Percentiles rank a stretch among this genome's conserved stretches.
phyloP scores from a whole-genome alignment of 163 green algal species.

The Scenedesmus sp. region DNA sequence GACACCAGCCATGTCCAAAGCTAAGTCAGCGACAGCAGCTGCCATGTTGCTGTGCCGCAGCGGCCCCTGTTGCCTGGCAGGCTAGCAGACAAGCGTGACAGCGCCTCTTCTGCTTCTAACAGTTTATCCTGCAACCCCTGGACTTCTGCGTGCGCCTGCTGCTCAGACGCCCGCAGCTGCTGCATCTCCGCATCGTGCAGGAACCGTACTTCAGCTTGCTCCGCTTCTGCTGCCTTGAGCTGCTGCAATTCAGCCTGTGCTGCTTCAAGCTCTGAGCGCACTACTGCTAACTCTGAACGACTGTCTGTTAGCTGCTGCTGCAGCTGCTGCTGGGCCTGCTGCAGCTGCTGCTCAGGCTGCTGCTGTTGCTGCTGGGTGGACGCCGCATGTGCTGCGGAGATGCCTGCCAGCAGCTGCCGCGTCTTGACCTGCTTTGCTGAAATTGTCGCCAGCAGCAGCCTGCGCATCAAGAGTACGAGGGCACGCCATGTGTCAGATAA shows the following conservation, averaged over 20 bases:
- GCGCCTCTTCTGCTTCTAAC: constrained; percentile 32
- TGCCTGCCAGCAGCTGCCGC: constrained; percentile 33
- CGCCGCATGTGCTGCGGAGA: background rate
- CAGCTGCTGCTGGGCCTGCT: constrained; percentile 28
- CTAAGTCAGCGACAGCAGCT: background rate
- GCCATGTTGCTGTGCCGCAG: background rate
- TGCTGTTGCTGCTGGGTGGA: background rate
- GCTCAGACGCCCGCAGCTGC: background rate
- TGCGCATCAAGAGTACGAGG: background rate
- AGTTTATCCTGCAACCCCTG: constrained; percentile 24
- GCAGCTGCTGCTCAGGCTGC: constrained; percentile 32
- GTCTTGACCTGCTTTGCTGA: constrained; percentile 47
- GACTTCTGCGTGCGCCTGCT: background rate
- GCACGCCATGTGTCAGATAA: background rate
- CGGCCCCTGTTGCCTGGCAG: constrained; percentile 21
- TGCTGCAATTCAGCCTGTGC: background rate
- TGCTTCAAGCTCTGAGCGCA: constrained; percentile 10
- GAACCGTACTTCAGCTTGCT: background rate
- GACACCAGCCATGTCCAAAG: background rate
- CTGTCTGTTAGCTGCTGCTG: constrained; percentile 9
- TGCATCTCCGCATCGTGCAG: background rate
- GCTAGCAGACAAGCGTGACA: background rate
- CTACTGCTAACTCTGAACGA: background rate
- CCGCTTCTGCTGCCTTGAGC: background rate
- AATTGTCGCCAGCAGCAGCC: constrained; percentile 39